Conservation (phyloP, 1,284 basidiomycete genomes). For the Tetrapyrgos nigripes region DNA sequence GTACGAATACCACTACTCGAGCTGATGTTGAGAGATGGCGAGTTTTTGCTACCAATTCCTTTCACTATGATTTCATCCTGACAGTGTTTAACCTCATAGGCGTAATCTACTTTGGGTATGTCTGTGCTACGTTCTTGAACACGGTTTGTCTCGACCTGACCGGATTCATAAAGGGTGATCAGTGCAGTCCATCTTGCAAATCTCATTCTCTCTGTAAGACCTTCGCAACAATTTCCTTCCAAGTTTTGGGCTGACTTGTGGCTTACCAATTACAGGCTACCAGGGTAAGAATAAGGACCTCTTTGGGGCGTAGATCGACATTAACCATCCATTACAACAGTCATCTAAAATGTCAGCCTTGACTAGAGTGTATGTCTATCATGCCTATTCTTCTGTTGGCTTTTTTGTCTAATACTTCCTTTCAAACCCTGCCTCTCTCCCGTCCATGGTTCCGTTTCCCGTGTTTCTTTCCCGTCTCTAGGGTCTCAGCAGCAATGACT, state of each 20-base stretch:
- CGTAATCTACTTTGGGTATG: slow-evolving; percentile 6
- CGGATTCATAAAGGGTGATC: slow-evolving; percentile 3
- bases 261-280: not conserved
- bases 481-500: slow-evolving; percentile 4
- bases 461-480: not conserved
- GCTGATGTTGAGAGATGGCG: slow-evolving; percentile 10
- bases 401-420: not conserved
- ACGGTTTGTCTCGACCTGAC: not conserved
- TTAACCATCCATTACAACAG: not conserved
- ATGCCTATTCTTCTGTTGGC: no score
- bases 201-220: slow-evolving; percentile 4
- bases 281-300: not conserved
- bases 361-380: not conserved
- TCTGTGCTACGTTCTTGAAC: not conserved
- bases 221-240: not conserved
- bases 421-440: no score
- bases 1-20: slow-evolving; percentile 6
- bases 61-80: not conserved
- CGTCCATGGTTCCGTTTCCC: no score
- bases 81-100: not conserved
- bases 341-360: slow-evolving; percentile 8
- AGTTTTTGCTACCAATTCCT: no score
- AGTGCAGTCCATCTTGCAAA: slow-evolving; percentile 4
- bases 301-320: no score
- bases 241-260: no score